Conservation (phyloP, 306 rosid genomes). For the Gastrolobium villosum region DNA sequence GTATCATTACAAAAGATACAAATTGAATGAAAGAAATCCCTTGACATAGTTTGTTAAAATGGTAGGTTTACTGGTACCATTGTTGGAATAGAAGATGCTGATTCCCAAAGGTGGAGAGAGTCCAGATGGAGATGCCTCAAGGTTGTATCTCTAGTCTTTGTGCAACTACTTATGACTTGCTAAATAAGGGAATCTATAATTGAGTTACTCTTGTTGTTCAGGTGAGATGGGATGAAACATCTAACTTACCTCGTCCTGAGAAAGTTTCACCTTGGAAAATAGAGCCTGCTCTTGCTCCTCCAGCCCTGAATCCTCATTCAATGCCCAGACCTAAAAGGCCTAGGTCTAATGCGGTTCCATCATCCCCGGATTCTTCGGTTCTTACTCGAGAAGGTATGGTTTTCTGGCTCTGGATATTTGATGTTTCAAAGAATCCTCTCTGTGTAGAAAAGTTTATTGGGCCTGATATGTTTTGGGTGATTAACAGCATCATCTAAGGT, state of each 20-base stretch:
- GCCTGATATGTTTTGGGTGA: constrained; percentile 8
- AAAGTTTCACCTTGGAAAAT: constrained; percentile 96
- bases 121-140: constrained; percentile 95
- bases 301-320: constrained; percentile 79
- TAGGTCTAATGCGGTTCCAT: constrained; percentile 68
- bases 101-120: constrained; percentile 69
- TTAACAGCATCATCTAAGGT: constrained; percentile 66
- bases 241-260: constrained; percentile 82
- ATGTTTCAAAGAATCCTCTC: neutral
- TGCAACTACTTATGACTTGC: constrained; percentile 2
- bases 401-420: constrained; percentile 2
- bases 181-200: constrained; percentile 25
- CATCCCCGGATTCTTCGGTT: constrained; percentile 83
- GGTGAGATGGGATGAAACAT: constrained; percentile 98
- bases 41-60: constrained; percentile 11
- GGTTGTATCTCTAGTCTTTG: constrained; percentile 58
- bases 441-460: neutral
- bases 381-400: constrained; percentile 78
- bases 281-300: constrained; percentile 93
- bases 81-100: constrained; percentile 86
- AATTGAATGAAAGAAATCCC: neutral
- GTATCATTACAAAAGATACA: neutral
- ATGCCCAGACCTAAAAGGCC: constrained; percentile 82
- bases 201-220: constrained; percentile 41
- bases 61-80: constrained; percentile 89